phyloP scores from a whole-genome alignment of 1,284 basidiomycete species.

The Leccinum subfulvum region DNA sequence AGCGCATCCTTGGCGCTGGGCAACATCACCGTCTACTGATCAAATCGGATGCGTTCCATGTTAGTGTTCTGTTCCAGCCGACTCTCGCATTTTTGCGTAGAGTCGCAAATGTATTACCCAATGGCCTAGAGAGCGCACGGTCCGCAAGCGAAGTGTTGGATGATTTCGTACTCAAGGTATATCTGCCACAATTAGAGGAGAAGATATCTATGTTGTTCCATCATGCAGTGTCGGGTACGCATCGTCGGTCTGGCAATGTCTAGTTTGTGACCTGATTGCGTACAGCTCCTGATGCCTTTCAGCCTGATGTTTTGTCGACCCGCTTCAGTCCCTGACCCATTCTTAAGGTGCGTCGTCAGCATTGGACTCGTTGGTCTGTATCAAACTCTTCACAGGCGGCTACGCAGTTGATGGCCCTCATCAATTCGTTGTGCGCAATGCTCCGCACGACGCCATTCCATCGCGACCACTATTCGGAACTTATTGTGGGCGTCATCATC shows the following conservation, averaged over 20 bases:
- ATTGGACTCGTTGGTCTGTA: slow-evolving; percentile 1
- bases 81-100: slow-evolving; percentile 85
- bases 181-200: slow-evolving; percentile 93
- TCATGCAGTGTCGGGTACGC: slow-evolving; percentile 74
- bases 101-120: slow-evolving; percentile 69
- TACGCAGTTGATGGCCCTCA: slow-evolving; percentile 84
- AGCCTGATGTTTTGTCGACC: slow-evolving; percentile 66
- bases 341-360: slow-evolving; percentile 61
- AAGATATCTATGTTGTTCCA: slow-evolving; percentile 90
- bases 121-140: slow-evolving; percentile 67
- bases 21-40: slow-evolving; percentile 87
- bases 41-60: slow-evolving; percentile 92
- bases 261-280: slow-evolving; percentile 10
- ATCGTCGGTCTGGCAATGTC: background rate
- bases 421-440: slow-evolving; percentile 93
- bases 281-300: slow-evolving; percentile 80
- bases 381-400: slow-evolving; percentile 54
- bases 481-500: slow-evolving; percentile 93
- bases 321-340: slow-evolving; percentile 69
- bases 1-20: slow-evolving; percentile 65
- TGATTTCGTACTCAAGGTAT: slow-evolving; percentile 92
- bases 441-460: slow-evolving; percentile 94
- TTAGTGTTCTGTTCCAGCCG: slow-evolving; percentile 91
- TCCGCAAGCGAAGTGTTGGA: slow-evolving; percentile 81
- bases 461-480: slow-evolving; percentile 88